Evolutionary conservation across 768 basidiomycete genomes (phyloP), one percentile per base, ranked within the genome.

Genomic region (Jaapia argillacea): DNA sequence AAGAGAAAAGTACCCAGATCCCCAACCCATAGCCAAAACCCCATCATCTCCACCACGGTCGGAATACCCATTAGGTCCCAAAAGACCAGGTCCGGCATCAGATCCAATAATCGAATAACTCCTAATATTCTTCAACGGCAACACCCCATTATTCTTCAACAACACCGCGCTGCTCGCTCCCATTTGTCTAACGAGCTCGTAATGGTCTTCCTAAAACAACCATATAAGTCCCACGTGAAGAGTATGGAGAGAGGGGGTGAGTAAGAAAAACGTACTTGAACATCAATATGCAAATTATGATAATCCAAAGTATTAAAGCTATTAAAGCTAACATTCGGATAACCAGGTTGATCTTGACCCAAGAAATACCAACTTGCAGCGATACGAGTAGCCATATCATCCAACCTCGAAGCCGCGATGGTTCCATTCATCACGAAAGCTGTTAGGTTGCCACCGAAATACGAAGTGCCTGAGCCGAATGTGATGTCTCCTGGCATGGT

Each of bases 361-460:
- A 75, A 54, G 10, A 75, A 61, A 46, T 72, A 74, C 62, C 77
- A 86, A 5, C 72, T 71, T 14, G 82, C 80, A 6, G 86, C 56
- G 45, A 86, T 79, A 16, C 85, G 75, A 2, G 73, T 73, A 1
- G 83, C 84, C 71, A 85, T 72, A 56, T 88, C 78, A 54, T 78
- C 71, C n/a, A 84, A 63, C 26, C 81, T 72, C 18, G 69, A 55
- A 50, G 71, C 60, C 0, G 78, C 61, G 4, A 90, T 79, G 24
- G 69, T 63, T 14, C 79, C 74, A 33, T 74, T 76, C 45, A 72
- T 65, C 13, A 87, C 81, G 6, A 74, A 75, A 24, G 64, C 55
- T 1, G 77, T 73, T 6, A 88, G 62, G 42, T 71, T 70, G 26
- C 61, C 59, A 3, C 86, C 86, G 45, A 82, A 83, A 59, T 74